phyloP scores from a whole-genome alignment of 2,329 filamentous ascomycete species.

The Exophiala viscosa region DNA sequence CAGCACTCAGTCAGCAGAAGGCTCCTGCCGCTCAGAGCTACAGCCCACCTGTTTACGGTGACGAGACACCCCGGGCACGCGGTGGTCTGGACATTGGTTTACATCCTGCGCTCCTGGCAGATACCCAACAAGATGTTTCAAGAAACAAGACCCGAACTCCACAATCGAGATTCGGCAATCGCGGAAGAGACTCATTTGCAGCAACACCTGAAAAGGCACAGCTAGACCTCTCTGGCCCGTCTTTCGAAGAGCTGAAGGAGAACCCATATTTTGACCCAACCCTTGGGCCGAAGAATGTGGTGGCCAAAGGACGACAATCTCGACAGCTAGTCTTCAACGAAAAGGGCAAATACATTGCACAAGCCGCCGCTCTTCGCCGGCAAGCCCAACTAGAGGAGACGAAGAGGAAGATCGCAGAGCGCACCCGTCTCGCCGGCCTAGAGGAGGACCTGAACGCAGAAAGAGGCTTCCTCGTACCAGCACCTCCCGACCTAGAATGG shows the following conservation, averaged over 20 bases:
- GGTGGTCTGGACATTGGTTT: slow-evolving; percentile 72
- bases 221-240: slow-evolving; percentile 56
- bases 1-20: slow-evolving; percentile 45
- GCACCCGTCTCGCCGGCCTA: slow-evolving; percentile 83
- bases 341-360: slow-evolving; percentile 95
- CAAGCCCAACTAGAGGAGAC: slow-evolving; percentile 88
- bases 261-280: slow-evolving; percentile 83
- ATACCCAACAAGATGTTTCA: slow-evolving; percentile 43
- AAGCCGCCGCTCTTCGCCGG: slow-evolving; percentile 81
- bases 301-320: slow-evolving; percentile 63
- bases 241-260: slow-evolving; percentile 55
- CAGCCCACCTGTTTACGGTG: slow-evolving; percentile 48
- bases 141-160: slow-evolving; percentile 34
- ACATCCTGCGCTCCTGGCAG: slow-evolving; percentile 67
- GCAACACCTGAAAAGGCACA: slow-evolving; percentile 42
- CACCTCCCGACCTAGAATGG: slow-evolving; percentile 89
- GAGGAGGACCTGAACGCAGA: slow-evolving; percentile 87
- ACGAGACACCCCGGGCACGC: slow-evolving; percentile 48
- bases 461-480: slow-evolving; percentile 80
- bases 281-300: slow-evolving; percentile 56
- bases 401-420: slow-evolving; percentile 87
- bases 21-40: slow-evolving; percentile 37
- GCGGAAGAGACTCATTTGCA: slow-evolving; percentile 45
- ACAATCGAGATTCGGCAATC: slow-evolving; percentile 54
- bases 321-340: slow-evolving; percentile 85